These are phyloP conservation scores for Colletotrichum gloeosporioides DNA, from an alignment of 2,329 filamentous ascomycete species.

Conservation along the genomic window DNA sequence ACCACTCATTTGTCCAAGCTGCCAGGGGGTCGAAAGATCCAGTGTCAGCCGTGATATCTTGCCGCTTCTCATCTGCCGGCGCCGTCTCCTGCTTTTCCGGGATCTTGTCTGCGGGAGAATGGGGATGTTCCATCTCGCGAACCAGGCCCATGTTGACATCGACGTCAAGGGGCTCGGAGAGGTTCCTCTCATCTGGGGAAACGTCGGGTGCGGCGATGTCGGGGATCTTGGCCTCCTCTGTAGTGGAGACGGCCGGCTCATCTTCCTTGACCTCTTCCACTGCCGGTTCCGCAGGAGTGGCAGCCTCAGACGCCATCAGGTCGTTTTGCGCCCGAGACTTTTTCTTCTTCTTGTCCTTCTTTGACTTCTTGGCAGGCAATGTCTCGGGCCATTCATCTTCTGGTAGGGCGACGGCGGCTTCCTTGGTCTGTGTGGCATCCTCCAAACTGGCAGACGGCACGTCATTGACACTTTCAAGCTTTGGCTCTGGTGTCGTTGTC, in stretches of 20 bases:
- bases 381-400: background rate
- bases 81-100: background rate
- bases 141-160: background rate
- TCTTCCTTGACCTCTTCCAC: slow-evolving; percentile 26
- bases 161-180: background rate
- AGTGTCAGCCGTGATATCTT: background rate
- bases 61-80: background rate
- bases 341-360: slow-evolving; percentile 39
- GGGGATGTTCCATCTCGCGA: background rate
- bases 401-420: background rate
- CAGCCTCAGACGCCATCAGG: background rate
- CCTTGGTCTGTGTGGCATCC: background rate
- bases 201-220: background rate
- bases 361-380: slow-evolving; percentile 26
- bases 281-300: background rate
- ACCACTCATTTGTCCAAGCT: background rate
- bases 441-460: background rate
- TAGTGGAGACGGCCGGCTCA: slow-evolving; percentile 18
- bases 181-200: slow-evolving; percentile 6
- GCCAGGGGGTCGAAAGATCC: background rate
- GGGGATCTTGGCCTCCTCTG: background rate
- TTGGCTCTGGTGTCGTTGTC: background rate
- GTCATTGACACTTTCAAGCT: background rate
- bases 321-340: background rate
- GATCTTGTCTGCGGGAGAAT: background rate